Percentiles rank a stretch among this genome's conserved stretches.
Conservation (phyloP, 306 rosid genomes). For the Cicer yamashitae region DNA sequence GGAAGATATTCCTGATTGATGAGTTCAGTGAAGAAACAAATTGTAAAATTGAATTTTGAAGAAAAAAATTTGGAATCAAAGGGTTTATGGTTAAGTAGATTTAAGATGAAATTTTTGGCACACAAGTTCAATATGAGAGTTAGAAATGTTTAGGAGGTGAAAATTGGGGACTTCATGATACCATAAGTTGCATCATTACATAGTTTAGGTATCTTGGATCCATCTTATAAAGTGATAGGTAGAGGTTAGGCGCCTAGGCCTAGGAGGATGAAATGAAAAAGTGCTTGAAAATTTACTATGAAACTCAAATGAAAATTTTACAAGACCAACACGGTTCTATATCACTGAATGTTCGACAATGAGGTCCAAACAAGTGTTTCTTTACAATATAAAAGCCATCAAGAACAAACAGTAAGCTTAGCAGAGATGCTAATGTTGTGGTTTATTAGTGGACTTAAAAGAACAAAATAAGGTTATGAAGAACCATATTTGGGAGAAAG, state of each 20-base stretch:
- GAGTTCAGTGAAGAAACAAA: not conserved
- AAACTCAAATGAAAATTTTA: not conserved
- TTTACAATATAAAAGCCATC: not conserved
- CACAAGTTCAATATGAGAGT: too few species aligned
- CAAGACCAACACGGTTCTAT: not conserved
- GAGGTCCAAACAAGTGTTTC: not conserved
- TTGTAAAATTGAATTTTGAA: not conserved
- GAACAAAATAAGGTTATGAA: not conserved
- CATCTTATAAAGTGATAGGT: not conserved
- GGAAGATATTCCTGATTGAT: slow-evolving; percentile 23
- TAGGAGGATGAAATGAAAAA: not conserved
- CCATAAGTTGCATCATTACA: slow-evolving; percentile 1
- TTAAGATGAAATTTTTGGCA: too few species aligned
- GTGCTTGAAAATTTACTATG: not conserved
- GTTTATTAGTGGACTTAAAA: not conserved
- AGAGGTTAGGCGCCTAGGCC: not conserved
- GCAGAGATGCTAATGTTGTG: not conserved
- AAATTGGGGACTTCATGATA: not conserved
- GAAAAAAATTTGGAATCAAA: slow-evolving; percentile 7
- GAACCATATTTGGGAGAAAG: not conserved
- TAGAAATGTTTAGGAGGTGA: not conserved
- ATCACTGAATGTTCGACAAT: not conserved
- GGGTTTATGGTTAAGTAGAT: not conserved
- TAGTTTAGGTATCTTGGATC: slow-evolving; percentile 3
- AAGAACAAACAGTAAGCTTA: not conserved